These are phyloP conservation scores for Salix udensis DNA, from an alignment of 345 rosid species.

Conservation along the genomic window DNA sequence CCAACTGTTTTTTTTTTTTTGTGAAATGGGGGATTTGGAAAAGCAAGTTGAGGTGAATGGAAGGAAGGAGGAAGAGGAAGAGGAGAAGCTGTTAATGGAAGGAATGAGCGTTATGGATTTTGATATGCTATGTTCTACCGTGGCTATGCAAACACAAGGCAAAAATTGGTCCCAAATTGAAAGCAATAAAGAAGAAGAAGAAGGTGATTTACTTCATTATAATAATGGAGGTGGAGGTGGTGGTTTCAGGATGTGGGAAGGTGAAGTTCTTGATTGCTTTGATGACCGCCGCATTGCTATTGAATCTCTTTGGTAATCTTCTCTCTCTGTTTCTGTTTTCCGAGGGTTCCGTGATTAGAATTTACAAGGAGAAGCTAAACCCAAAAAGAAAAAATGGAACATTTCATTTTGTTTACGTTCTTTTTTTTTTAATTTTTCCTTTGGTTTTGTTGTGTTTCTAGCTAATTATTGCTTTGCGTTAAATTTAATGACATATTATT, in stretches of 20 bases:
- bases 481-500: background rate
- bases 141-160: constrained; percentile 85
- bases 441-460: too few species aligned
- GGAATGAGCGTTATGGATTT: constrained; percentile 81
- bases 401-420: too few species aligned
- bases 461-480: background rate
- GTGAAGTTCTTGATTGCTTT: constrained; percentile 69
- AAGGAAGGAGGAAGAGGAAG: constrained; percentile 26
- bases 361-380: too few species aligned
- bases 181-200: constrained; percentile 27
- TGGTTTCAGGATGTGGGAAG: constrained; percentile 95
- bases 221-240: constrained; percentile 49
- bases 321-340: background rate
- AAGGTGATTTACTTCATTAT: constrained; percentile 20
- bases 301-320: constrained; percentile 70
- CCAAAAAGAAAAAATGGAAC: too few species aligned
- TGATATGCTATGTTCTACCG: constrained; percentile 83
- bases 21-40: constrained; percentile 20
- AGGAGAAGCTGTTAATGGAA: constrained; percentile 43
- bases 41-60: background rate
- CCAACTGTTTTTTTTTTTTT: background rate
- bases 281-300: constrained; percentile 74
- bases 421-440: too few species aligned
- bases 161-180: constrained; percentile 56
- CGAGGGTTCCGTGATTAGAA: too few species aligned